A percentile compares a stretch with the other conserved stretches of the same genome.
phyloP scores from a whole-genome alignment of 352 stramenopile genomes.

The Blastocystis hominis region DNA sequence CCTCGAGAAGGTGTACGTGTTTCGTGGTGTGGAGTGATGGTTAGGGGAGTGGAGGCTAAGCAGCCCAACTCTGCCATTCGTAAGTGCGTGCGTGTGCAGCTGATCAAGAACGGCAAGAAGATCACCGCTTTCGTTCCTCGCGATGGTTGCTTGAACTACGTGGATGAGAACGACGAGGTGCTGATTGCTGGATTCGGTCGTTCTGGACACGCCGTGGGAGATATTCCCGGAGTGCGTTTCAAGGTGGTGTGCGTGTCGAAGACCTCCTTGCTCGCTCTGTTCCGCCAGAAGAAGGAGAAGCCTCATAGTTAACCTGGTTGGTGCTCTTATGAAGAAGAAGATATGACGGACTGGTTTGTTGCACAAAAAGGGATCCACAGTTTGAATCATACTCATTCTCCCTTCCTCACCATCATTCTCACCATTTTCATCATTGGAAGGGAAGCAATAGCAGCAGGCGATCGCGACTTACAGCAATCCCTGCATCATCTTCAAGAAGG shows the following conservation, averaged over 20 bases:
- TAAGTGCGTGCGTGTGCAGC: constrained; percentile 98
- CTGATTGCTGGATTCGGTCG: constrained; percentile 97
- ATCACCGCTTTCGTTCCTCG: constrained; percentile 98
- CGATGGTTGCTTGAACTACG: constrained; percentile 99
- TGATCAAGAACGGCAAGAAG: constrained; percentile 99
- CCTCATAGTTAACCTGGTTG: constrained; percentile 78
- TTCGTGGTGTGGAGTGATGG: constrained; percentile 3
- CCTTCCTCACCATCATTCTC: no score
- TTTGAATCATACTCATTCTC: no score
- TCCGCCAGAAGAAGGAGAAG: constrained; percentile 99
- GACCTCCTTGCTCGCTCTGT: constrained; percentile 85
- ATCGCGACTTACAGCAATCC: not conserved
- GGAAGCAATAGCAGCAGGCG: not conserved
- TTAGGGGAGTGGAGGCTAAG: constrained; percentile 97
- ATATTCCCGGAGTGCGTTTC: constrained; percentile 99
- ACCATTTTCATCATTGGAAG: no score
- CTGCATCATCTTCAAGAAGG: not conserved
- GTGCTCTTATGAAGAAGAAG: constrained; percentile 25
- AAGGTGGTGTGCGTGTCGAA: constrained; percentile 73
- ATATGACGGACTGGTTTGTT: not conserved
- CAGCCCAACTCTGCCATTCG: constrained; percentile 99
- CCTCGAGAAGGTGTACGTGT: constrained; percentile 19
- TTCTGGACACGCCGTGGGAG: constrained; percentile 94
- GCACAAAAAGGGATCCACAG: no score
- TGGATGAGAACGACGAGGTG: constrained; percentile 98